Conservation (phyloP, 2,329 filamentous ascomycete genomes). For the Fusarium coicis region DNA sequence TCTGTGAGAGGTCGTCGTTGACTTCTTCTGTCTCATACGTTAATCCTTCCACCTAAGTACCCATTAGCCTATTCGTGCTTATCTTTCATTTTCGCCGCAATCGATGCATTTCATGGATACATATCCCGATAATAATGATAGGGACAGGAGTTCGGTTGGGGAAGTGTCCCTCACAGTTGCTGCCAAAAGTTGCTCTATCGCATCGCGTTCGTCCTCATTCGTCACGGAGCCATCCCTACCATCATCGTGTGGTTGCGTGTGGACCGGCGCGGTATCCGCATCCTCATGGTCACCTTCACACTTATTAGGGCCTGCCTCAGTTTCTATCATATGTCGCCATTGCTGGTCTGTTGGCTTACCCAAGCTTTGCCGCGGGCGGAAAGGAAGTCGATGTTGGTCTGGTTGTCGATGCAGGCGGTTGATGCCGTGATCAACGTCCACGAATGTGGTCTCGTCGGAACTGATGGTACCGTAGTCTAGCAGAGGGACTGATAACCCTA, state of each 20-base stretch:
- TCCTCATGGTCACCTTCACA: background rate
- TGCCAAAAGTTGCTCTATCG: background rate
- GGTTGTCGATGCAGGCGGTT: background rate
- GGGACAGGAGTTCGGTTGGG: too few relatives aligned
- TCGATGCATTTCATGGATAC: background rate
- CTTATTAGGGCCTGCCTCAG: background rate
- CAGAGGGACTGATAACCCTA: background rate
- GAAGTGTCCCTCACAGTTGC: conserved; percentile 15
- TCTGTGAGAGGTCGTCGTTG: background rate
- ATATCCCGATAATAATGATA: background rate
- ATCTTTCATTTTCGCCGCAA: background rate
- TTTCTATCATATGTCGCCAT: too few relatives aligned
- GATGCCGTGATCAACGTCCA: background rate
- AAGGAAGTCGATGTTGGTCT: background rate
- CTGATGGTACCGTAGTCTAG: background rate
- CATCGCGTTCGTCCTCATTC: background rate
- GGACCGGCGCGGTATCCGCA: background rate
- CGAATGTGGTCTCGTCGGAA: background rate
- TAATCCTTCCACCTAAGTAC: background rate
- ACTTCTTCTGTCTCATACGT: background rate
- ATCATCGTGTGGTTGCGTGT: background rate
- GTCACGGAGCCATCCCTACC: background rate
- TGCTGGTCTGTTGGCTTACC: background rate
- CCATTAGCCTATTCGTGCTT: conserved; percentile 2
- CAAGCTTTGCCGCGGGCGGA: background rate